Evolutionary conservation across 139 green algal genomes (phyloP).

Genomic region (Closterium sp.): DNA sequence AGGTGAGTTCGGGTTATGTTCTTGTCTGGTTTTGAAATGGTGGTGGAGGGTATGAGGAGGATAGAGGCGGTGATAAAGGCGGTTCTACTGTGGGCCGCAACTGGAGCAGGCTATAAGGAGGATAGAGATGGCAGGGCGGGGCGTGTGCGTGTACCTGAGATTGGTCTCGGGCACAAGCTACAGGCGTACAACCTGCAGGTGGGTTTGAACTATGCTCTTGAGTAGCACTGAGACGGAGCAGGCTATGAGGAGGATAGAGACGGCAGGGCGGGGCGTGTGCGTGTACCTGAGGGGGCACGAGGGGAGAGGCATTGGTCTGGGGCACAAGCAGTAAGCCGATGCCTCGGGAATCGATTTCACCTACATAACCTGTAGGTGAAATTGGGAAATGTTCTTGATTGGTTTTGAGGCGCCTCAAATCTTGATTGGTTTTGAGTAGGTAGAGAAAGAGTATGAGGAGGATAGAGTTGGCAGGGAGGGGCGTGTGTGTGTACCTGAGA

Average conservation of each 20-base stretch:
- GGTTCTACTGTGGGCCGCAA: no score
- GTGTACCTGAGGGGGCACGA: constrained; percentile 64
- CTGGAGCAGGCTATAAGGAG: constrained; percentile 52
- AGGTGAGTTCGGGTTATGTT: constrained; percentile 39
- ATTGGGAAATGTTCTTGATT: no score
- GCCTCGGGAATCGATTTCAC: no score
- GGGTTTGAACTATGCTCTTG: no score
- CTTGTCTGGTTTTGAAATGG: background rate
- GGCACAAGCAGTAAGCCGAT: constrained; percentile 57
- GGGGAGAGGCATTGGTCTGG: constrained; percentile 59
- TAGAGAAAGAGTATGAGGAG: no score
- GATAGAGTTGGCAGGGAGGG: constrained; percentile 48
- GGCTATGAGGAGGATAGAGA: constrained; percentile 55
- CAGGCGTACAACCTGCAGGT: constrained; percentile 62
- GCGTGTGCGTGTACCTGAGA: constrained; percentile 62
- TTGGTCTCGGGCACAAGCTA: constrained; percentile 59
- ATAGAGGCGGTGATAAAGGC: no score
- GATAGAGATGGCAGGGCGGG: constrained; percentile 49
- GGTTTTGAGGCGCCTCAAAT: no score
- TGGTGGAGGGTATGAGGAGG: background rate
- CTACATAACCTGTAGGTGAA: constrained; percentile 61
- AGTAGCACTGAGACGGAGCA: no score
- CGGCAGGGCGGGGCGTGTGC: constrained; percentile 54
- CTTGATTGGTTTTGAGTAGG: background rate
- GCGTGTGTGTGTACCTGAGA: constrained; percentile 62